Percentiles rank a stretch among this genome's conserved stretches.
Evolutionary conservation across 108 stramenopile species (phyloP).

Genomic region (Discostella pseudostelligera): DNA sequence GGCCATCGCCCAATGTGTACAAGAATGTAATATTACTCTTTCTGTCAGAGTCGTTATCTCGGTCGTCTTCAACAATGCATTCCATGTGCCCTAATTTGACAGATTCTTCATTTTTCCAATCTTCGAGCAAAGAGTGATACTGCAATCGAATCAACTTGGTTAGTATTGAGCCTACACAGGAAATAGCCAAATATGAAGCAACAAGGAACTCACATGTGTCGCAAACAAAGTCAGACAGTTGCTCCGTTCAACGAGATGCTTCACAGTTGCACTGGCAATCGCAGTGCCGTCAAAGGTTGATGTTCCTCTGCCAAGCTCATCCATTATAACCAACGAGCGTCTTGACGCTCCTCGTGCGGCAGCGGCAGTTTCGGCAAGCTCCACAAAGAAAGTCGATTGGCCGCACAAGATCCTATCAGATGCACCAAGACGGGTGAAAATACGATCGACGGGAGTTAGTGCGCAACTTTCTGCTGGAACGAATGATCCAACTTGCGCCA

Average conservation of each 20-base stretch:
- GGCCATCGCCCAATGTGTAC: conserved; percentile 93
- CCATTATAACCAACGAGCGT: conserved; percentile 95
- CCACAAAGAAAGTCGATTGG: conserved; percentile 99
- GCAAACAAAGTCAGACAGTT: conserved; percentile 95
- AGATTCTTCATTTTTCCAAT: conserved; percentile 79
- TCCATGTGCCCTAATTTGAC: conserved; percentile 98
- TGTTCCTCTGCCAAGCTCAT: conserved; percentile 97
- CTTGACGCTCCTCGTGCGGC: conserved; percentile 93
- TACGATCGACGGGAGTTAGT: conserved; percentile 96
- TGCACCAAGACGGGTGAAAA: conserved; percentile 99
- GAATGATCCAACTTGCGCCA: conserved; percentile 97
- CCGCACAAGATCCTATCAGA: conserved; percentile 97
- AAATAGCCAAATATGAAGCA: neutral
- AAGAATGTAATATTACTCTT: conserved; percentile 92
- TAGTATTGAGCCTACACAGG: neutral
- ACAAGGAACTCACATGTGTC: conserved; percentile 81
- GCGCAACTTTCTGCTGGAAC: conserved; percentile 93
- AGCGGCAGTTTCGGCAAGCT: conserved; percentile 97
- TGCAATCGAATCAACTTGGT: neutral
- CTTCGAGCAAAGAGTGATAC: conserved; percentile 91
- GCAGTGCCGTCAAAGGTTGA: conserved; percentile 99
- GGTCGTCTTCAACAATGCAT: conserved; percentile 87
- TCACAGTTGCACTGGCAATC: conserved; percentile 96
- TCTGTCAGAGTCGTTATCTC: conserved; percentile 33
- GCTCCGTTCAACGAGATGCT: conserved; percentile 87